Conservation (phyloP, 2,329 filamentous ascomycete species). For the Penicillium griseofulvum region DNA sequence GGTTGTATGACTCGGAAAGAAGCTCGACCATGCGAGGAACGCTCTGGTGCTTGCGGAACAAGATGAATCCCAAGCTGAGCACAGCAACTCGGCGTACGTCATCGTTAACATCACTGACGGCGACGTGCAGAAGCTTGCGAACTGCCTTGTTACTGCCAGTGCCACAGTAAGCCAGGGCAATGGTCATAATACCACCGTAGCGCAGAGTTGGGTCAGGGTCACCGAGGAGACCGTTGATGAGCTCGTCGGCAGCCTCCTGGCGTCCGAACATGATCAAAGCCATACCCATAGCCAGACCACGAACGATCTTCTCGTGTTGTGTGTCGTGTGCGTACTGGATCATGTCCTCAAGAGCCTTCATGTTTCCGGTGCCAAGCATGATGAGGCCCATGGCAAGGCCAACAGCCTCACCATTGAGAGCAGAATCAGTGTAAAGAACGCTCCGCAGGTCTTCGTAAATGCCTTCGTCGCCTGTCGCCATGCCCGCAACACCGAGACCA, state of each 20-base stretch:
- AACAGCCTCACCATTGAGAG: constrained; percentile 94
- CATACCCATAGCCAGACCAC: constrained; percentile 93
- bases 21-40: constrained; percentile 99
- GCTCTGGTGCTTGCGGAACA: constrained; percentile 95
- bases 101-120: constrained; percentile 96
- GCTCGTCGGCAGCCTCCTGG: constrained; percentile 89
- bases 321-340: constrained; percentile 97
- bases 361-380: constrained; percentile 97
- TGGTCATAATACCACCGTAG: constrained; percentile 98
- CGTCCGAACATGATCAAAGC: constrained; percentile 97
- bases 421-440: constrained; percentile 88
- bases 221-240: constrained; percentile 88
- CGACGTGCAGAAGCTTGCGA: constrained; percentile 88
- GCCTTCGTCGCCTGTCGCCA: constrained; percentile 88
- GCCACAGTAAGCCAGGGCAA: constrained; percentile 94
- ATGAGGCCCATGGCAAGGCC: constrained; percentile 95
- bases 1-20: constrained; percentile 97
- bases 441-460: constrained; percentile 89
- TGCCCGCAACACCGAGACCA: constrained; percentile 91
- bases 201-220: constrained; percentile 91
- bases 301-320: constrained; percentile 97
- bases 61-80: constrained; percentile 96
- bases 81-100: constrained; percentile 95
- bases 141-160: constrained; percentile 99
- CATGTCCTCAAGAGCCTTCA: constrained; percentile 92